A percentile compares a stretch with the other conserved stretches of the same genome.
phyloP scores from a whole-genome alignment of 2,329 filamentous ascomycete genomes.

The Ramichloridium luteum region DNA sequence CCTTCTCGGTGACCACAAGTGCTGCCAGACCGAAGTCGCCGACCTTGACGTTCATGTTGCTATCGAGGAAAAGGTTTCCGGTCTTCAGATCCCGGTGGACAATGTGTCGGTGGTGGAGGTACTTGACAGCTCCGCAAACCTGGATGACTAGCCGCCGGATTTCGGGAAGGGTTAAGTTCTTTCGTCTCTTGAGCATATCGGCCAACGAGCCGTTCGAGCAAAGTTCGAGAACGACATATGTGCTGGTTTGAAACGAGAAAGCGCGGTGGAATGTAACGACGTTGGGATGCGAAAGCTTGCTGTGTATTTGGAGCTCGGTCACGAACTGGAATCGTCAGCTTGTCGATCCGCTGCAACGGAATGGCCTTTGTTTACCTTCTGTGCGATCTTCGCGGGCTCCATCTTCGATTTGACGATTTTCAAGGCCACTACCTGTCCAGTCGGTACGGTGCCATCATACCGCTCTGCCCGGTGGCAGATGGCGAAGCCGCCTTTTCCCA shows the following conservation, averaged over 20 bases:
- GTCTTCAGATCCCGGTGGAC: conserved; percentile 97
- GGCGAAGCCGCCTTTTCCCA: conserved; percentile 73
- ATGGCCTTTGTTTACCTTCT: conserved; percentile 56
- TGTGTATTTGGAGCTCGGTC: conserved; percentile 90
- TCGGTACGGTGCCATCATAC: conserved; percentile 41
- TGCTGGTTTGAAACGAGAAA: conserved; percentile 78
- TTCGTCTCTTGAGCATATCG: conserved; percentile 92
- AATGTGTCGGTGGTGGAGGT: conserved; percentile 89
- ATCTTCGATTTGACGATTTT: conserved; percentile 78
- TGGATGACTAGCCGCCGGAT: conserved; percentile 89
- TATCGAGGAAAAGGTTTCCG: conserved; percentile 92
- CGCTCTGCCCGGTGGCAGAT: conserved; percentile 66
- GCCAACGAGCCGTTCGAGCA: conserved; percentile 94
- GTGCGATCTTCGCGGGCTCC: conserved; percentile 66
- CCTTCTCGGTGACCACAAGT: conserved; percentile 77
- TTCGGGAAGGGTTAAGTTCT: conserved; percentile 83
- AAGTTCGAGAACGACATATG: conserved; percentile 86
- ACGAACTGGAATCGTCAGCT: conserved; percentile 42
- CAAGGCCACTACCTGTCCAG: conserved; percentile 57
- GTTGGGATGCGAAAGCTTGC: conserved; percentile 91
- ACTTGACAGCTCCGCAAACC: conserved; percentile 93
- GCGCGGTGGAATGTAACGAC: conserved; percentile 92
- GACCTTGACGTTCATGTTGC: conserved; percentile 93
- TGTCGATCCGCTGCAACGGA: neutral
- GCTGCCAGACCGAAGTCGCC: conserved; percentile 95